A percentile compares a stretch with the other conserved stretches of the same genome.
Evolutionary conservation across 208 protist species (phyloP).

Genomic region (Leishmania tropica): DNA sequence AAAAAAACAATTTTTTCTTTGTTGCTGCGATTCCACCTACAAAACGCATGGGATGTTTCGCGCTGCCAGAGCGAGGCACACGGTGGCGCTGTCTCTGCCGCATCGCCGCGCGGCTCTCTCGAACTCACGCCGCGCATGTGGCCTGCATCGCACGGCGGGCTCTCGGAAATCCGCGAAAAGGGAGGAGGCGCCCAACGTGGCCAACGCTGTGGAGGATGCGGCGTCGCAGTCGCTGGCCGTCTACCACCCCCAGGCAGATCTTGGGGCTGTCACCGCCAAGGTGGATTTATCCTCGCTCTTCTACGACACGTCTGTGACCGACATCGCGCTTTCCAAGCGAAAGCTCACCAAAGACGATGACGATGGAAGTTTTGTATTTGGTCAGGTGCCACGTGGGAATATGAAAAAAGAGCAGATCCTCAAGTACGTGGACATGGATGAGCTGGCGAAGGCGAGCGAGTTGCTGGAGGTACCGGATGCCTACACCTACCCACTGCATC

Average conservation of each 20-base stretch:
- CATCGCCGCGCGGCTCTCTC: background rate
- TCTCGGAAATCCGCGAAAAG: background rate
- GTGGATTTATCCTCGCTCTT: conserved; percentile 8
- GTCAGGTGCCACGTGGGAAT: background rate
- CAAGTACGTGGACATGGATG: conserved; percentile 4
- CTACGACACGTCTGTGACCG: conserved; percentile 15
- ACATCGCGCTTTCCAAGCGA: background rate
- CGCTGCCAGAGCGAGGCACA: background rate
- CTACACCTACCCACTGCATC: conserved; percentile 46
- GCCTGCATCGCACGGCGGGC: background rate
- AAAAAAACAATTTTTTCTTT: background rate
- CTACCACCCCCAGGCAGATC: background rate
- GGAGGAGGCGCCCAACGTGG: background rate
- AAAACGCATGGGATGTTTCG: background rate
- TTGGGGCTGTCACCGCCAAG: background rate
- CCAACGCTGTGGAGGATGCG: background rate
- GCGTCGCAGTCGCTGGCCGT: background rate
- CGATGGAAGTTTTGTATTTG: conserved; percentile 3
- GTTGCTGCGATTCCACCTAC: background rate
- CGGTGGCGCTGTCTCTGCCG: conserved; percentile 1
- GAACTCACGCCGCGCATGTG: background rate
- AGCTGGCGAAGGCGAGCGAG: background rate
- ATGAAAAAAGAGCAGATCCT: background rate
- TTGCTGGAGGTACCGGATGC: conserved; percentile 25
- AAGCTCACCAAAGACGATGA: conserved; percentile 7